These are phyloP conservation scores for Fistulina hepatica DNA, from an alignment of 1,284 basidiomycete species.

Conservation along the genomic window DNA sequence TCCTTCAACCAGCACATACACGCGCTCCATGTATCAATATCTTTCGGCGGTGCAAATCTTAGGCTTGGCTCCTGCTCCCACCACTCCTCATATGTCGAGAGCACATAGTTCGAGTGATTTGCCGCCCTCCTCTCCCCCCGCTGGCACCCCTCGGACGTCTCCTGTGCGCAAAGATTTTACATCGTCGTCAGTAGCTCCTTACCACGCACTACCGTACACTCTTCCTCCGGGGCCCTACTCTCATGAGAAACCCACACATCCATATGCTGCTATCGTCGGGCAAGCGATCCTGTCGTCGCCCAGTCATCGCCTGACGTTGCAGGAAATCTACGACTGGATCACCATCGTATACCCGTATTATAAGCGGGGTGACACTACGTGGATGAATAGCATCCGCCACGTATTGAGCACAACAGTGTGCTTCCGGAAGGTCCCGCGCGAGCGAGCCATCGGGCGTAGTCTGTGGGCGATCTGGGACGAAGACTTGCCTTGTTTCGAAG, in stretches of 20 bases:
- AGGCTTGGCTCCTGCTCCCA: conserved; percentile 23
- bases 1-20: conserved; percentile 22
- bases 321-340: conserved; percentile 95
- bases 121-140: conserved; percentile 40
- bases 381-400: conserved; percentile 89
- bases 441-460: conserved; percentile 57
- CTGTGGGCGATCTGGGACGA: conserved; percentile 70
- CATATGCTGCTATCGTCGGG: conserved; percentile 93
- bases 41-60: conserved; percentile 19
- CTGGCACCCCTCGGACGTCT: conserved; percentile 67
- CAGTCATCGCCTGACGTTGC: conserved; percentile 77
- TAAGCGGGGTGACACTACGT: conserved; percentile 87
- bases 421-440: conserved; percentile 61
- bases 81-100: conserved; percentile 29
- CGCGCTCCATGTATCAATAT: conserved; percentile 25
- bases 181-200: conserved; percentile 49
- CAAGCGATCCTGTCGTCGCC: conserved; percentile 85
- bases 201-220: conserved; percentile 50
- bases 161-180: conserved; percentile 58
- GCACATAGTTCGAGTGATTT: conserved; percentile 25
- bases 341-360: conserved; percentile 90
- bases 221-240: conserved; percentile 80
- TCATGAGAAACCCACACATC: conserved; percentile 65
- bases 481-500: conserved; percentile 58
- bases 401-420: conserved; percentile 76